Evolutionary conservation across 164 flowering plant species (phyloP).

Genomic region (Hamamelis virginiana): DNA sequence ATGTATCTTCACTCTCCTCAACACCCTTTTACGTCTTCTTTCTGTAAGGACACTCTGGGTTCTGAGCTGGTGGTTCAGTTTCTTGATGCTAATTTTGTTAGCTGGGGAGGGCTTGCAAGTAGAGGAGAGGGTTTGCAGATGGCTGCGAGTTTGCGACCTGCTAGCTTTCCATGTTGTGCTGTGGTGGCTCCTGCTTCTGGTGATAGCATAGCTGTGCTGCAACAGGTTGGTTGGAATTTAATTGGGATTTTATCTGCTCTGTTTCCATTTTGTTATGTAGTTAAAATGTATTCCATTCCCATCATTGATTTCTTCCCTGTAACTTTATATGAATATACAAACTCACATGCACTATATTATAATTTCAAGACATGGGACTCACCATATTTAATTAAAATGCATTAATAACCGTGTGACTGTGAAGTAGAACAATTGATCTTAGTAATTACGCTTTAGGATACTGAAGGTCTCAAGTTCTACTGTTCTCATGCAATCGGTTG

Average conservation of each 20-base stretch:
- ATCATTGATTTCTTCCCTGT: no score
- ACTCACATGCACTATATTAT: no score
- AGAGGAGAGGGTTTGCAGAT: slow-evolving; percentile 62
- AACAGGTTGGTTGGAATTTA: slow-evolving; percentile 43
- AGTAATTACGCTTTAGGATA: no score
- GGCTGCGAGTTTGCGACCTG: slow-evolving; percentile 39
- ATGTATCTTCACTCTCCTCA: slow-evolving; percentile 69
- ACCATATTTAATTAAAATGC: no score
- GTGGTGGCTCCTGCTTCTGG: slow-evolving; percentile 54
- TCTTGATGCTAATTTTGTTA: slow-evolving; percentile 71
- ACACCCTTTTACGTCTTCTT: slow-evolving; percentile 58
- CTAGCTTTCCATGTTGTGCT: slow-evolving; percentile 65
- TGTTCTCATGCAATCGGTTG: no score
- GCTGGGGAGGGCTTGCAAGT: slow-evolving; percentile 60
- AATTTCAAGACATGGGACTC: no score
- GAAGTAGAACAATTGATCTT: no score
- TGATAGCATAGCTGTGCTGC: slow-evolving; percentile 50
- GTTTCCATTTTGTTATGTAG: neutral
- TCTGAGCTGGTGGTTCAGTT: slow-evolving; percentile 67
- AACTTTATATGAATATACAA: no score
- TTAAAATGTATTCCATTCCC: no score
- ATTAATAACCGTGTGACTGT: no score
- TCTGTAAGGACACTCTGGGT: slow-evolving; percentile 59
- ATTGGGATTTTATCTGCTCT: neutral
- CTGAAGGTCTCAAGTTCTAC: no score